Evolutionary conservation across 2,329 filamentous ascomycete genomes (phyloP).

Genomic region (Penicillium paneum): DNA sequence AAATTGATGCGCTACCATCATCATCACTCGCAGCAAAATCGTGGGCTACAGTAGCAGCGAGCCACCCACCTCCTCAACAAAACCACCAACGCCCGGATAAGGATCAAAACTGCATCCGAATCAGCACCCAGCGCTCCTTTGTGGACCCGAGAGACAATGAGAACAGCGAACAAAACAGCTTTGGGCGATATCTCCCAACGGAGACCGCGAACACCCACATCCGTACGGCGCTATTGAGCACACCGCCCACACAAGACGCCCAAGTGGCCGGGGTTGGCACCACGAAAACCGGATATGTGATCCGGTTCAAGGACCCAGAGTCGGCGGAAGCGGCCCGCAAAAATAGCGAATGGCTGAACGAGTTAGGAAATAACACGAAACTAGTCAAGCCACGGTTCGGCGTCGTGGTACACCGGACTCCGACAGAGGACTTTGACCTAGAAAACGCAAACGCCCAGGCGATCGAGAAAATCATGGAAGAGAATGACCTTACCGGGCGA

Average conservation of each 20-base stretch:
- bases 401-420: too few relatives aligned
- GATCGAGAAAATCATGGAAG: too few relatives aligned
- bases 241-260: conserved; percentile 3
- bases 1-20: background rate
- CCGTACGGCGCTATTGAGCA: background rate
- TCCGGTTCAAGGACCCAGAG: too few relatives aligned
- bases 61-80: background rate
- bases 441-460: too few relatives aligned
- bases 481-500: too few relatives aligned
- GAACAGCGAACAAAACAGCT: background rate
- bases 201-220: background rate
- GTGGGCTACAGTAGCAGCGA: conserved; percentile 3
- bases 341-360: too few relatives aligned
- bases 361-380: too few relatives aligned
- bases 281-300: background rate
- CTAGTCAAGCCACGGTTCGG: too few relatives aligned
- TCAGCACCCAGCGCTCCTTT: background rate
- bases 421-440: too few relatives aligned
- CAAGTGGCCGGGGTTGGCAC: background rate
- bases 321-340: too few relatives aligned
- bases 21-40: background rate
- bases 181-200: background rate
- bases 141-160: background rate
- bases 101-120: conserved; percentile 2
- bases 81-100: background rate